A percentile compares a stretch with the other conserved stretches of the same genome.
These are phyloP conservation scores for Calonectria henricotiae DNA, from an alignment of 2,329 filamentous ascomycete species.

Conservation along the genomic window DNA sequence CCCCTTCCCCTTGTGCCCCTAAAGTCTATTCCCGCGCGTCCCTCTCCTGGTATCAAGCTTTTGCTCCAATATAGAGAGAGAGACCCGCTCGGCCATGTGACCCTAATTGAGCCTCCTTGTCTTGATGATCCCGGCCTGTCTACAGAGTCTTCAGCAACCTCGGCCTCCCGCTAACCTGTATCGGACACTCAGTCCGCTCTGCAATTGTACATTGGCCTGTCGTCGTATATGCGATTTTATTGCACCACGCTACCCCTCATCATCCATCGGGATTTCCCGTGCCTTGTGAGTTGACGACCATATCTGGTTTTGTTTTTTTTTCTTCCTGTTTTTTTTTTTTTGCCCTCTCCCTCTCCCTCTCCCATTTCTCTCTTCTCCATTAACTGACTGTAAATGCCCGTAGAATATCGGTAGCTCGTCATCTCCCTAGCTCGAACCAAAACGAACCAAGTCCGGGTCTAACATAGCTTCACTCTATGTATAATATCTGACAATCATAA, in stretches of 20 bases:
- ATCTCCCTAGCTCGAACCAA: neutral
- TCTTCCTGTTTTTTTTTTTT: neutral
- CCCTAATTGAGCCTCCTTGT: conserved; percentile 8
- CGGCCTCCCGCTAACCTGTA: conserved; percentile 7
- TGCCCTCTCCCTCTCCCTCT: neutral
- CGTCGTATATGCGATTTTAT: neutral
- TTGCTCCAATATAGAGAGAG: conserved; percentile 14
- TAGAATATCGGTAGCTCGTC: no score
- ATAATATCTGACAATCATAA: neutral
- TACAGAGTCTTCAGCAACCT: conserved; percentile 4
- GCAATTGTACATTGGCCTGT: neutral
- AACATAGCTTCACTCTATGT: no score
- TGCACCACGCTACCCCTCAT: neutral
- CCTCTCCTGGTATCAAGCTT: conserved; percentile 1
- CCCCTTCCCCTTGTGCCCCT: neutral
- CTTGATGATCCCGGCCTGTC: neutral
- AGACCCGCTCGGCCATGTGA: conserved; percentile 19
- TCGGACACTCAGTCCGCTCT: neutral
- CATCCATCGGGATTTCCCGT: neutral
- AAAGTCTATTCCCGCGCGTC: neutral
- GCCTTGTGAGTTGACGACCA: neutral
- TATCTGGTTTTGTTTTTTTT: no score
- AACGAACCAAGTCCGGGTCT: neutral
- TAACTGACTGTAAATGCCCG: neutral
- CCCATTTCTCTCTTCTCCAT: neutral